These are phyloP conservation scores for Diplodia mutila DNA, from an alignment of 2,329 filamentous ascomycete species.

Conservation along the genomic window DNA sequence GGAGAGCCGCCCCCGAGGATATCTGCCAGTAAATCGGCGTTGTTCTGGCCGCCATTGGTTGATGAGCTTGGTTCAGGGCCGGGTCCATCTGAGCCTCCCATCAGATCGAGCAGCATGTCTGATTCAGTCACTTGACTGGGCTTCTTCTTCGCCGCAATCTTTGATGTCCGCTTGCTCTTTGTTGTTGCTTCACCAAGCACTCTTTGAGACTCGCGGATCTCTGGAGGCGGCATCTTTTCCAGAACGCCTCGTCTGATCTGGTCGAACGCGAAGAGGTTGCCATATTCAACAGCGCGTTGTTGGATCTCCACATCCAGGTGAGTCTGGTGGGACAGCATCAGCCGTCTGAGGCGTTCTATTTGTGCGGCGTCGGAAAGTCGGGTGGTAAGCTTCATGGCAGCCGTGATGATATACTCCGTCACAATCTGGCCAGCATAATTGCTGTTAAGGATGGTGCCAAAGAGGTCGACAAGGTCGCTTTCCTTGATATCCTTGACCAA, in stretches of 20 bases:
- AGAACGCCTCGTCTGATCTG: conserved; percentile 85
- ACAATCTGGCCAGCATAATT: conserved; percentile 90
- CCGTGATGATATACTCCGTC: conserved; percentile 94
- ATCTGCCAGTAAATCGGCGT: conserved; percentile 85
- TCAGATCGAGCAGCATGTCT: conserved; percentile 88
- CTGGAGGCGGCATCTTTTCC: conserved; percentile 96
- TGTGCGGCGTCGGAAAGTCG: conserved; percentile 82
- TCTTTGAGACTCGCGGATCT: conserved; percentile 93
- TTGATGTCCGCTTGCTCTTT: conserved; percentile 51
- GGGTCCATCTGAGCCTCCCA: conserved; percentile 77
- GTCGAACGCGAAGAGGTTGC: conserved; percentile 90
- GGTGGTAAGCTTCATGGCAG: conserved; percentile 92
- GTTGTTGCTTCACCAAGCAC: conserved; percentile 78
- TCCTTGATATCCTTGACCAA: conserved; percentile 82
- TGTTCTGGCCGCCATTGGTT: conserved; percentile 68
- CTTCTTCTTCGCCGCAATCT: conserved; percentile 71
- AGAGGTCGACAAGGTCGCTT: conserved; percentile 89
- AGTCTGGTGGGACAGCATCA: conserved; percentile 77
- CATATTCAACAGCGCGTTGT: conserved; percentile 92
- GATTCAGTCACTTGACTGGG: conserved; percentile 84
- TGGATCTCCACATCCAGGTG: conserved; percentile 95
- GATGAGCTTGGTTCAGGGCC: conserved; percentile 58
- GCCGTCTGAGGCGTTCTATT: conserved; percentile 78
- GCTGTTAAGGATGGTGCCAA: conserved; percentile 88
- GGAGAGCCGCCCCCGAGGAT: conserved; percentile 76